phyloP scores from a whole-genome alignment of 257 asterid species.

The Ocimum tenuiflorum region DNA sequence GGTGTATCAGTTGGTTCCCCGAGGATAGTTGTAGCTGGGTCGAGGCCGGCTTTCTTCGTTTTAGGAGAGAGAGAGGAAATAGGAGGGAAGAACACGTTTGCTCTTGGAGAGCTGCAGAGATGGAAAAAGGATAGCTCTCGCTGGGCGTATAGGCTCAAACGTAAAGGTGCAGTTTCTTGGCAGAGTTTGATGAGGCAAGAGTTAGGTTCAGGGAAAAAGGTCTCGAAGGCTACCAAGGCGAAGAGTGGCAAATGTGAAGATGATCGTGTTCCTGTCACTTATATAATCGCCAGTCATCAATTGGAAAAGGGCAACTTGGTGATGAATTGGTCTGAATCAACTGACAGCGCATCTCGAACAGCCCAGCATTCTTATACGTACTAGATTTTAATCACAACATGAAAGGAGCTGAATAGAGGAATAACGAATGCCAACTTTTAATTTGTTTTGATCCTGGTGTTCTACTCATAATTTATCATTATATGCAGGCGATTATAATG shows the following conservation, averaged over 20 bases:
- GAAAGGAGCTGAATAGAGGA: too few species aligned
- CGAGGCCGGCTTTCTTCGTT: conserved; percentile 20
- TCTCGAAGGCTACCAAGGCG: background rate
- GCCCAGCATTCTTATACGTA: background rate
- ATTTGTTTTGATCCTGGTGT: too few species aligned
- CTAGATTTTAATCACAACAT: background rate
- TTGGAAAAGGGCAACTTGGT: conserved; percentile 15
- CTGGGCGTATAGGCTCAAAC: conserved; percentile 19
- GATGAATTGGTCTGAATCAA: conserved; percentile 17
- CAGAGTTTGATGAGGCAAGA: conserved; percentile 3
- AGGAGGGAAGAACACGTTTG: background rate
- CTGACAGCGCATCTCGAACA: background rate
- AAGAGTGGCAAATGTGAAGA: background rate
- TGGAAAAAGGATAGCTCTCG: conserved; percentile 13
- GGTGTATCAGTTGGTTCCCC: conserved; percentile 22
- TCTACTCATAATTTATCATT: too few species aligned
- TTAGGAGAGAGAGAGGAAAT: conserved; percentile 6
- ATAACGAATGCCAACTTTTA: too few species aligned
- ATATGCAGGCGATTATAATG: too few species aligned
- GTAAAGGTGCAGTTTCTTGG: conserved; percentile 20
- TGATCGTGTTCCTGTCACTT: conserved; percentile 16
- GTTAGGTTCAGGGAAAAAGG: conserved; percentile 1
- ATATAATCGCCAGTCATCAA: conserved; percentile 15
- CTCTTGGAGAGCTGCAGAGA: conserved; percentile 15
- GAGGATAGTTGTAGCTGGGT: conserved; percentile 37